Conservation (phyloP, 305 asterid species). For the Fraxinus floribunda region DNA sequence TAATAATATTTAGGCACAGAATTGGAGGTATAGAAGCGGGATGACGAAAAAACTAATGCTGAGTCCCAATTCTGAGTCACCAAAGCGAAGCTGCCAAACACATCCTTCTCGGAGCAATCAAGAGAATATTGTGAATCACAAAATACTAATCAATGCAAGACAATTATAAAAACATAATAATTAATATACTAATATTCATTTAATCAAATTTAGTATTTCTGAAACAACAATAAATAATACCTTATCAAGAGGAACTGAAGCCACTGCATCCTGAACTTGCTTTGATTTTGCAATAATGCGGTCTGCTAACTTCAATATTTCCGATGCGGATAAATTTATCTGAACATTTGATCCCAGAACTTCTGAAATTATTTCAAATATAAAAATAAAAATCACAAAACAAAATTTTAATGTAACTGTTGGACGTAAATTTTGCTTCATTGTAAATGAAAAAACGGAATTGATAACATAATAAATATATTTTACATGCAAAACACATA, state of each 20-base stretch:
- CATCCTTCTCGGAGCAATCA: not conserved
- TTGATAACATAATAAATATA: not conserved
- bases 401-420: not conserved
- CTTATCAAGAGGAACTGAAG: conserved; percentile 82
- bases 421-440: not conserved
- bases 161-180: not conserved
- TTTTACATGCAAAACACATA: not conserved
- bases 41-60: not conserved
- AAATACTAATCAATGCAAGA: not conserved
- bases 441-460: not conserved
- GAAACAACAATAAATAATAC: conserved; percentile 30
- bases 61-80: not conserved
- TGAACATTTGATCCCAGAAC: conserved; percentile 62
- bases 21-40: not conserved
- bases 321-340: conserved; percentile 62
- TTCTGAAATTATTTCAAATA: conserved; percentile 40
- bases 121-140: conserved; percentile 3
- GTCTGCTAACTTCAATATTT: conserved; percentile 72
- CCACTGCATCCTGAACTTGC: conserved; percentile 77
- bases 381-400: not conserved
- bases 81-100: conserved; percentile 8
- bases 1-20: not conserved
- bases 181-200: not conserved
- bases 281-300: conserved; percentile 64
- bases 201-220: not conserved